Evolutionary conservation across 164 flowering plant species (phyloP).

Genomic region (Santalum album): DNA sequence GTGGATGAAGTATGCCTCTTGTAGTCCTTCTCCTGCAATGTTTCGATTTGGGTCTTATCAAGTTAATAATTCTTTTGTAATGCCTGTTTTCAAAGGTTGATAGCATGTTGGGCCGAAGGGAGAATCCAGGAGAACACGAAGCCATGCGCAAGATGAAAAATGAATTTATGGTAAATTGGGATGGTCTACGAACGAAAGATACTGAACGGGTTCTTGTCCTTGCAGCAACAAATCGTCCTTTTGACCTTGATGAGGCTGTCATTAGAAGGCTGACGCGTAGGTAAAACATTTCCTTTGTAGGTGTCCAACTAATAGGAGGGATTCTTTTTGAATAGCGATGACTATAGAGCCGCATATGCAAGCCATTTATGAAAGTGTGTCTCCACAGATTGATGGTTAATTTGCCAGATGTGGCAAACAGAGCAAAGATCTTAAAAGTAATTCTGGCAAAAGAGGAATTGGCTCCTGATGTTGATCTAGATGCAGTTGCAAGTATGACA

Average conservation of each 20-base stretch:
- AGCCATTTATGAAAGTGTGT: neutral
- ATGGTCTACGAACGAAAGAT: conserved; percentile 87
- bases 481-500: conserved; percentile 74
- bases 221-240: conserved; percentile 96
- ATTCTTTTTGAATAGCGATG: neutral
- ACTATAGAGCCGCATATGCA: conserved; percentile 1
- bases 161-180: conserved; percentile 98
- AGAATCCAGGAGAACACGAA: conserved; percentile 93
- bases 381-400: conserved; percentile 78
- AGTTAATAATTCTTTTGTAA: neutral
- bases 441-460: conserved; percentile 84
- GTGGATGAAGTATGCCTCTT: conserved; percentile 76
- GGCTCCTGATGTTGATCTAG: conserved; percentile 67
- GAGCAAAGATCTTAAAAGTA: conserved; percentile 78
- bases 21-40: neutral
- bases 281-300: conserved; percentile 22
- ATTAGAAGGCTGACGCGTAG: conserved; percentile 86
- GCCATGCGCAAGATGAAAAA: conserved; percentile 99
- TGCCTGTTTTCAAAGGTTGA: conserved; percentile 56
- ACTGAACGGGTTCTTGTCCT: conserved; percentile 83
- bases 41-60: neutral
- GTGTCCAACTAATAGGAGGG: neutral
- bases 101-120: conserved; percentile 92
- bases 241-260: conserved; percentile 96
- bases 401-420: conserved; percentile 82